Evolutionary conservation across 371 early-diverging fungal genomes (phyloP), one percentile per base, ranked within the genome.

Genomic region (Syncephalastrum sp.): DNA sequence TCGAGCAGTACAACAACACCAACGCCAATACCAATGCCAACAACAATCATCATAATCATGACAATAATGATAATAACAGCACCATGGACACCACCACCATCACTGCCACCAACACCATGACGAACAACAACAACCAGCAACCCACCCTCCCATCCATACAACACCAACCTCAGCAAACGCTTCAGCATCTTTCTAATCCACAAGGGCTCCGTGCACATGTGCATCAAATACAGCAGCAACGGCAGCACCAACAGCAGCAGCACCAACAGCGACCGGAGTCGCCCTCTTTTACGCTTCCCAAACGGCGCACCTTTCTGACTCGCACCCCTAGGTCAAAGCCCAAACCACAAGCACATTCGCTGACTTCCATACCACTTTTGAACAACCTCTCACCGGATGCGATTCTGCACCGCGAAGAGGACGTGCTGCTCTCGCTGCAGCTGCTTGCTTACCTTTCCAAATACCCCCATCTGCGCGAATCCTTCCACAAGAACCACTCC

Each of bases 381-480:
- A 60, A 56, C 50, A 56, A 52, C 27, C 57, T 66, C 15, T 52
- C 64, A 13, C 61, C 75, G 19, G 79, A 82, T 44, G 74, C 83
- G 38, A 75, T 84, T 50, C 82, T 86, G 54, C 88, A 82, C 55
- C 83, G 89, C 42, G 87, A 86, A 57, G 89, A 91, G 53, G 91
- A 94, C 57, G 87, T 93, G 41, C 76, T 92, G 29, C 77, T 91
- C 27, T 85, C 91, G 1, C 79, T 90, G 56, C 91, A 93, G 70
- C 79, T 94, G 13, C 77, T 92, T 19, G 93, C 92, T 47, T 91
- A 90, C 57, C 81, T 93, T 23, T 85, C 87, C 47, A 94, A 94
- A 69, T 88, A 92, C 75, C 82, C 88, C 33, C 74, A 79, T 27
- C 71, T 90, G 44, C 83, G 90, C 8, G 73, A 73, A n/a, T 65